These are phyloP conservation scores for Coemansia sp. DNA, from an alignment of 192 early-diverging fungal species.

Conservation along the genomic window DNA sequence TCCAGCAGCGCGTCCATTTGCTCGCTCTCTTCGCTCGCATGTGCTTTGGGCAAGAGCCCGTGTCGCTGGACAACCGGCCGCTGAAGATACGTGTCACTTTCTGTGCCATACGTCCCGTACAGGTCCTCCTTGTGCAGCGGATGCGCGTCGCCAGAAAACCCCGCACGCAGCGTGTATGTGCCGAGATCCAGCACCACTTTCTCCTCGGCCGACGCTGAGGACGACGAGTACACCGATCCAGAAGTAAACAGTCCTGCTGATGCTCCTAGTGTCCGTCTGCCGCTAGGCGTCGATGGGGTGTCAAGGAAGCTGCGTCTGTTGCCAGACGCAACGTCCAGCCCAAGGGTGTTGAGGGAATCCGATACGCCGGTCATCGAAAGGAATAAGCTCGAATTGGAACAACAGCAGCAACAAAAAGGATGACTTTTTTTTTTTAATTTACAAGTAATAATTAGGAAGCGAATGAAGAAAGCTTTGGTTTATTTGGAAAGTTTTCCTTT, in stretches of 20 bases:
- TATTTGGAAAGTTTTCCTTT: background rate
- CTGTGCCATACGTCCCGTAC: constrained; percentile 25
- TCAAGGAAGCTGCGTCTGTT: constrained; percentile 6
- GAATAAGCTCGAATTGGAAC: background rate
- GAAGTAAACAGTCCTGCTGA: background rate
- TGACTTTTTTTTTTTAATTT: no score
- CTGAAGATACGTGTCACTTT: background rate
- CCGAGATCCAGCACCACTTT: constrained; percentile 87
- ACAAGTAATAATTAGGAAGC: background rate
- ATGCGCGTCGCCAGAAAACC: constrained; percentile 79
- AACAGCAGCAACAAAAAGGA: no score
- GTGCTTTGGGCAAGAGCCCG: background rate
- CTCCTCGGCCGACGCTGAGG: constrained; percentile 64
- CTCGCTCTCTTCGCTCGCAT: background rate
- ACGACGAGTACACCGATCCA: background rate
- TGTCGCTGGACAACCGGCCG: background rate
- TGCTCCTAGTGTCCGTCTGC: background rate
- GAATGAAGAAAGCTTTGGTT: background rate
- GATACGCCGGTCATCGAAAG: background rate
- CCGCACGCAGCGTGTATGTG: constrained; percentile 76
- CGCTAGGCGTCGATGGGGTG: background rate
- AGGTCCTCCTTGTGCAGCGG: constrained; percentile 71
- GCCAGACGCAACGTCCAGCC: background rate
- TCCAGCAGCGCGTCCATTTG: constrained; percentile 25
- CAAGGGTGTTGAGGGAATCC: constrained; percentile 1